Percentiles rank a stretch among this genome's conserved stretches.
Evolutionary conservation across 768 basidiomycete genomes (phyloP).

Genomic region (Leccinum broughii): DNA sequence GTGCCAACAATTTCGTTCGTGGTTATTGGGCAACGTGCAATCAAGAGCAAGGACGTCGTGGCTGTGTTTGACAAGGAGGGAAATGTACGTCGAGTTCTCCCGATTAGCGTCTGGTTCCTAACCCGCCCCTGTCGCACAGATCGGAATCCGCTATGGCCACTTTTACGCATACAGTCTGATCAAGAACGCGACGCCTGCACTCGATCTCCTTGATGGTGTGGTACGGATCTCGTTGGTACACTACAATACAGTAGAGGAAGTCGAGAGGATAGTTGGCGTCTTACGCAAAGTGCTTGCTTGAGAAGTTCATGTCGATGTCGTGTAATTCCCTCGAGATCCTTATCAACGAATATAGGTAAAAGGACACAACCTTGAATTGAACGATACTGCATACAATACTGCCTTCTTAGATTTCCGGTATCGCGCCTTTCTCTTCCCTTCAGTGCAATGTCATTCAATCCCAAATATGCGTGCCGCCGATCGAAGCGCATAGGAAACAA

Average conservation of each 20-base stretch:
- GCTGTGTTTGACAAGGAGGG: constrained; percentile 62
- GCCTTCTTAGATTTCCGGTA: too few species aligned
- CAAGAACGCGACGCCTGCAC: constrained; percentile 49
- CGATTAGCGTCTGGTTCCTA: background rate
- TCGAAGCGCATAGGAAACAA: too few species aligned
- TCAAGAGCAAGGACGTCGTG: constrained; percentile 66
- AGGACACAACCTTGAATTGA: too few species aligned
- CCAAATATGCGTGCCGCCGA: too few species aligned
- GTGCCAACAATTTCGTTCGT: constrained; percentile 76
- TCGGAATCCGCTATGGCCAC: constrained; percentile 77
- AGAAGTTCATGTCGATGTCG: background rate
- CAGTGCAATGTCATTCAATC: too few species aligned
- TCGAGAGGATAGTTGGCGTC: constrained; percentile 55
- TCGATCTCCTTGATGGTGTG: constrained; percentile 64
- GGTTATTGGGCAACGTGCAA: constrained; percentile 54
- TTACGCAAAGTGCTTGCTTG: constrained; percentile 50
- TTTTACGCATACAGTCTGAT: constrained; percentile 74
- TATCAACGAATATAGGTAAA: too few species aligned
- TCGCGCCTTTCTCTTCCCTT: too few species aligned
- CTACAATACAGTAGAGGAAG: constrained; percentile 76
- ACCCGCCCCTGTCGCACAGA: constrained; percentile 37
- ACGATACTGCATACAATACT: too few species aligned
- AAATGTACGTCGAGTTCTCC: constrained; percentile 45
- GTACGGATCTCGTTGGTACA: constrained; percentile 78
- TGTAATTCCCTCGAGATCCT: background rate